These are phyloP conservation scores for Pythium aphanidermatum DNA, from an alignment of 352 stramenopile genomes.

Conservation along the genomic window DNA sequence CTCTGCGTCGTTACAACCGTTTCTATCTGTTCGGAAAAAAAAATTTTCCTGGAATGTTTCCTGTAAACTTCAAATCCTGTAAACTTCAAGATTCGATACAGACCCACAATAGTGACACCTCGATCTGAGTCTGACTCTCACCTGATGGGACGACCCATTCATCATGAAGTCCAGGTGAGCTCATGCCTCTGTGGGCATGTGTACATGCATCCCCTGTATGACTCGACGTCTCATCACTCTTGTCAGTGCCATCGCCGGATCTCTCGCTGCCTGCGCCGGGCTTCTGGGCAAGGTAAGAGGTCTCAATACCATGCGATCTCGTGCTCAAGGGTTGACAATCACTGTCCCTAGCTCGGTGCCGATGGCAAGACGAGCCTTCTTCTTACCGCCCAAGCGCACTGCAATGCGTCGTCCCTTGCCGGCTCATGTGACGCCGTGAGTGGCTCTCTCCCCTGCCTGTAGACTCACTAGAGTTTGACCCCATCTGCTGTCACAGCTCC, in stretches of 20 bases:
- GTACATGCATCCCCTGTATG: no score
- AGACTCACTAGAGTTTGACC: no score
- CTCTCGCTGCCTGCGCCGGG: slow-evolving; percentile 46
- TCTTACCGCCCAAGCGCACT: slow-evolving; percentile 13
- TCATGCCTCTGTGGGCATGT: no score
- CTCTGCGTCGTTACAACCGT: no score
- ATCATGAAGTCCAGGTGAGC: slow-evolving; percentile 23
- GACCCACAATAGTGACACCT: slow-evolving; percentile 3
- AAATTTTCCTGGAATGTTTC: no score
- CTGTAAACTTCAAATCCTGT: no score
- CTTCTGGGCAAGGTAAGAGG: slow-evolving; percentile 43
- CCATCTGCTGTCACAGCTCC: slow-evolving; percentile 20
- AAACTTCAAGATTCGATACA: no score
- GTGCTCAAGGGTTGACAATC: no score
- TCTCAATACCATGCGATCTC: no score
- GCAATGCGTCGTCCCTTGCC: slow-evolving; percentile 3
- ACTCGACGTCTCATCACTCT: background rate
- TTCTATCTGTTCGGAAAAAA: no score
- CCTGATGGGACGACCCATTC: background rate
- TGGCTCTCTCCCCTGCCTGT: no score
- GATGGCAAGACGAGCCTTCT: slow-evolving; percentile 25
- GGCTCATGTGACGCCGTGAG: slow-evolving; percentile 4
- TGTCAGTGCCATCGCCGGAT: slow-evolving; percentile 43
- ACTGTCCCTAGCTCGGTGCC: slow-evolving; percentile 33
- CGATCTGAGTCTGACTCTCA: slow-evolving; percentile 2